Evolutionary conservation across 768 basidiomycete genomes (phyloP).

Genomic region (Serpula lacrymans): DNA sequence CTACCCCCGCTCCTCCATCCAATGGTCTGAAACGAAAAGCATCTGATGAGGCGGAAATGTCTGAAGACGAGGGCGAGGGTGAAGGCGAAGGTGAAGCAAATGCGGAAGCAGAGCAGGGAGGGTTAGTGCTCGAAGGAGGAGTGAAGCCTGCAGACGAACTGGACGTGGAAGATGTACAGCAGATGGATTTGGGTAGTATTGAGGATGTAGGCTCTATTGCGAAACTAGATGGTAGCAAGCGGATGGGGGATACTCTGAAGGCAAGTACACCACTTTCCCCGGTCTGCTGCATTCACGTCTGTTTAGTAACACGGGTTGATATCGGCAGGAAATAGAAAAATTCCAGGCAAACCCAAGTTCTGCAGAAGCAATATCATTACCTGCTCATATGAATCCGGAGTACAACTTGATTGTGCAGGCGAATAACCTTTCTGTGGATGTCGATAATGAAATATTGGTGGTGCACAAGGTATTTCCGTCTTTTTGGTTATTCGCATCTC

Average conservation of each 20-base stretch:
- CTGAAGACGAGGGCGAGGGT: slow-evolving; percentile 48
- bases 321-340: slow-evolving; percentile 78
- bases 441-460: slow-evolving; percentile 96
- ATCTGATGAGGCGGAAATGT: slow-evolving; percentile 49
- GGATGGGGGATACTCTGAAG: slow-evolving; percentile 83
- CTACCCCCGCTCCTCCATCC: slow-evolving; percentile 6
- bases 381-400: slow-evolving; percentile 89
- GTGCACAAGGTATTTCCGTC: slow-evolving; percentile 77
- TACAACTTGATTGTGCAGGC: slow-evolving; percentile 96
- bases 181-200: slow-evolving; percentile 84
- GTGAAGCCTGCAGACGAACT: slow-evolving; percentile 93
- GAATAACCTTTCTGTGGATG: slow-evolving; percentile 96
- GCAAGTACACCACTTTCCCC: slow-evolving; percentile 33
- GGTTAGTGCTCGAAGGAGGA: slow-evolving; percentile 80
- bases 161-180: slow-evolving; percentile 89
- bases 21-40: slow-evolving; percentile 65
- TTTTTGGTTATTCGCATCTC: slow-evolving; percentile 5
- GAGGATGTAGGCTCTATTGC: slow-evolving; percentile 88
- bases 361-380: slow-evolving; percentile 71
- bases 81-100: slow-evolving; percentile 36
- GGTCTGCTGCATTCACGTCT: neutral
- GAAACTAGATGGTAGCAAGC: slow-evolving; percentile 82
- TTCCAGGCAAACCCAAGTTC: slow-evolving; percentile 79
- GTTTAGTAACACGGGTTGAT: slow-evolving; percentile 2
- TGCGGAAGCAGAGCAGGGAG: slow-evolving; percentile 41